Percentiles rank a stretch among this genome's conserved stretches.
These are phyloP conservation scores for Lachnellula cervina DNA, from an alignment of 2,329 filamentous ascomycete species.

Conservation along the genomic window DNA sequence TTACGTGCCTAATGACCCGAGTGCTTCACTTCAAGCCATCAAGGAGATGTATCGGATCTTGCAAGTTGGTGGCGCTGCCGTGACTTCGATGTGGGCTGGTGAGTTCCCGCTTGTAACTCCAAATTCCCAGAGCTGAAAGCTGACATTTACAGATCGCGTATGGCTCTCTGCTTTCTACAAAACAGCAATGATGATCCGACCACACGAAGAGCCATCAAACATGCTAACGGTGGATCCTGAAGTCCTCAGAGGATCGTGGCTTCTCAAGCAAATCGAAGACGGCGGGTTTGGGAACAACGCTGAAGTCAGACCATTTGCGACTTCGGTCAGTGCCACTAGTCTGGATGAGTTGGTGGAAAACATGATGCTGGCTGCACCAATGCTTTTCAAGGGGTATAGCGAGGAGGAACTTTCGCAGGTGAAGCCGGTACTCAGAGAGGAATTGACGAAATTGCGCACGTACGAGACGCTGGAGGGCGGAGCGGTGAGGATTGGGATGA, in stretches of 20 bases:
- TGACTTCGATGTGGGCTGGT: slow-evolving; percentile 11
- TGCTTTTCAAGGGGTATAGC: slow-evolving; percentile 9
- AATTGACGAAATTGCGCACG: slow-evolving; percentile 10
- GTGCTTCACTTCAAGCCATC: slow-evolving; percentile 50
- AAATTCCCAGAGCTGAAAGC: background rate
- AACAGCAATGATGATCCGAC: slow-evolving; percentile 1
- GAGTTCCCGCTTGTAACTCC: background rate
- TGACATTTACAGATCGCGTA: slow-evolving; percentile 8
- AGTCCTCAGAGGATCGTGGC: slow-evolving; percentile 8
- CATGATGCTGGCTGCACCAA: slow-evolving; percentile 10
- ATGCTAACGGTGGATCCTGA: slow-evolving; percentile 1
- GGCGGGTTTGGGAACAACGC: slow-evolving; percentile 10
- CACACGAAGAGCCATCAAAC: slow-evolving; percentile 3
- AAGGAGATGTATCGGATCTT: slow-evolving; percentile 9
- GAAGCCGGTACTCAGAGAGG: slow-evolving; percentile 2
- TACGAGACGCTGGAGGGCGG: slow-evolving; percentile 8
- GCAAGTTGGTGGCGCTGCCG: slow-evolving; percentile 7
- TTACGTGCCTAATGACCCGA: slow-evolving; percentile 3
- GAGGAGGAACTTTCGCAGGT: slow-evolving; percentile 4
- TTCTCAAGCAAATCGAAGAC: slow-evolving; percentile 9
- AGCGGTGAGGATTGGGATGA: slow-evolving; percentile 11
- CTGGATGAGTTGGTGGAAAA: slow-evolving; percentile 10
- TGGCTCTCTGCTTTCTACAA: slow-evolving; percentile 8
- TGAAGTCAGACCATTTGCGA: slow-evolving; percentile 5
- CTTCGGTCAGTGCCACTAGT: slow-evolving; percentile 8